Evolutionary conservation across 2,329 filamentous ascomycete species (phyloP).

Genomic region (Ambrosiella cleistominuta): DNA sequence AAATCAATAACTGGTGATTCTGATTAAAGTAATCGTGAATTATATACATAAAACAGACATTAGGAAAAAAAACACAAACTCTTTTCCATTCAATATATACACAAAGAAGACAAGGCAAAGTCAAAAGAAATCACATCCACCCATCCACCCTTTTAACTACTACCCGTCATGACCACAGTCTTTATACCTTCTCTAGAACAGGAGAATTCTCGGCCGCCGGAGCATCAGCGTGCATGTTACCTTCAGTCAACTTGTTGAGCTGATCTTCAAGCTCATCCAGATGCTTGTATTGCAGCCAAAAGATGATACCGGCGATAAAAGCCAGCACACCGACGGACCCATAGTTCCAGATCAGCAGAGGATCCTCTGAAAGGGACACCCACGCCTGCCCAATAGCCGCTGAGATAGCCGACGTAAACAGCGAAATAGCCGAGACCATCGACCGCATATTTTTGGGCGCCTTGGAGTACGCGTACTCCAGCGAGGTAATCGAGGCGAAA

Average conservation of each 20-base stretch:
- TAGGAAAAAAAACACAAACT: not conserved
- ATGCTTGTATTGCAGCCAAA: slow-evolving; percentile 49
- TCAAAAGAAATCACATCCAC: not conserved
- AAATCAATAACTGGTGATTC: not conserved
- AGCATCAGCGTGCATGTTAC: slow-evolving; percentile 15
- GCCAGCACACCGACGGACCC: slow-evolving; percentile 47
- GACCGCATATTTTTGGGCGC: slow-evolving; percentile 61
- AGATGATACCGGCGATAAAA: slow-evolving; percentile 42
- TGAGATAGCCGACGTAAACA: slow-evolving; percentile 53
- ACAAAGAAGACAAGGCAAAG: not conserved
- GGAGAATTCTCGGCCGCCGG: not conserved
- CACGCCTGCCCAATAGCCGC: slow-evolving; percentile 48
- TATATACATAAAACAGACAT: not conserved
- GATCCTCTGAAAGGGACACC: slow-evolving; percentile 31
- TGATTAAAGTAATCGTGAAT: not conserved
- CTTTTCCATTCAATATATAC: not conserved
- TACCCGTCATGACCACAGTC: not conserved
- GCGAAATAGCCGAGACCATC: slow-evolving; percentile 47
- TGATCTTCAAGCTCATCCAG: slow-evolving; percentile 49
- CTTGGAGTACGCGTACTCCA: slow-evolving; percentile 63
- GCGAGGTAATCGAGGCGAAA: slow-evolving; percentile 34
- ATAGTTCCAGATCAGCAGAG: slow-evolving; percentile 60
- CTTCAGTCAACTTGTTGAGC: slow-evolving; percentile 39
- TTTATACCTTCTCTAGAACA: not conserved
- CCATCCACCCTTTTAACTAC: not conserved